Base-by-base conservation (phyloP, 805 yeast genomes). In the Torulaspora indica region DNA sequence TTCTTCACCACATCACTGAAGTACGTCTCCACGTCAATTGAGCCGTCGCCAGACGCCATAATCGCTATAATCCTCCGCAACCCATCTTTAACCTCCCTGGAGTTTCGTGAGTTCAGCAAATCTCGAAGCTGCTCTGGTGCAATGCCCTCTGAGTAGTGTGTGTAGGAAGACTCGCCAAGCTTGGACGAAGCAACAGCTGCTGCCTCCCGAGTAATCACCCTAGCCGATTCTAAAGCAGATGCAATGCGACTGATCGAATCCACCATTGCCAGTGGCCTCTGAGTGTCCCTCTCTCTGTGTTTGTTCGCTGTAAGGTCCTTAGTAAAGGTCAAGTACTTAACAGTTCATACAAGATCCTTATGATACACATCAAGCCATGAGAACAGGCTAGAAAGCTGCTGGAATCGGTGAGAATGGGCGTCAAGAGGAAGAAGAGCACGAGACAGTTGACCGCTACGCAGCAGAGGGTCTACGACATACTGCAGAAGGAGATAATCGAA, bases 1-100 rank as follows among this genome's bases (percentile, higher is more conserved):
- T 89, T 89, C 64, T 90, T 91, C 45, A 93, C 83, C 4, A 93
- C 93, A 56, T 85, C 90, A 0, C 97, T 88, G 70, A 87, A 91
- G 57, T 68, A 76, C 3, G 70, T 52, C 8, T 74, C 68, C 23
- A 75, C 74, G 42, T 70, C 61, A 1, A 68, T 51, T 1, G 63
- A 58, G 17, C 64, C 55, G 29, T 65, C 67, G 9, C 68, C 70
- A 15, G 69, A 66, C 0, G 78, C 68, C 57, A 75, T 65, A 38
- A 73, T 53, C 0, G 73, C 61, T 9, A 74, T 68, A 3, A 85
- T 70, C 41, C 77, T 73, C 48, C 79, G 79, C 69, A 85, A 65
- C 0, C 86, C 87, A 14, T 68, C 69, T 38, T 77, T 68, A 6
- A 77, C 70, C 40, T 83, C 89, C 38, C 88, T 70, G 18, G 84